A percentile compares a stretch with the other conserved stretches of the same genome.
These are phyloP conservation scores for Ulota crispa DNA, from an alignment of 225 moss, liverwort and hornwort genomes.

Conservation along the genomic window DNA sequence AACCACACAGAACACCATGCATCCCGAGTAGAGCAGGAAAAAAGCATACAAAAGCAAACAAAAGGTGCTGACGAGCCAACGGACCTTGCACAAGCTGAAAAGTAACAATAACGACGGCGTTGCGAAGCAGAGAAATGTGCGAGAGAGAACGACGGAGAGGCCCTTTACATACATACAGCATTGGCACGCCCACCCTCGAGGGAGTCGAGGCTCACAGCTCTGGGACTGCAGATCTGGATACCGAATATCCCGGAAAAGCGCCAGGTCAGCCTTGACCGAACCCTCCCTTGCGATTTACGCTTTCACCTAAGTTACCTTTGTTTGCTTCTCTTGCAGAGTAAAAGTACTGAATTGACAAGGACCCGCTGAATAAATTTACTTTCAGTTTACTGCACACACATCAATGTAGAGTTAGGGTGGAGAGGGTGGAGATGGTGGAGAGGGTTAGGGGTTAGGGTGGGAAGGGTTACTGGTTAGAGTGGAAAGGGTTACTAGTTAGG, in stretches of 20 bases:
- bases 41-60: accelerated
- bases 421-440: too few relatives aligned
- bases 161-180: background rate
- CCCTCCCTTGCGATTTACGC: background rate
- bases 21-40: background rate
- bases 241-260: background rate
- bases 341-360: too few relatives aligned
- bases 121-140: background rate
- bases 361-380: too few relatives aligned
- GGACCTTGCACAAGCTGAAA: background rate
- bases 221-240: background rate
- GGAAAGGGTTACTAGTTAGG: too few relatives aligned
- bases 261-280: background rate
- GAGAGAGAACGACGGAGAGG: background rate
- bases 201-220: background rate
- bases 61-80: background rate
- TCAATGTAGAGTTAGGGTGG: too few relatives aligned
- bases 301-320: too few relatives aligned
- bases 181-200: background rate
- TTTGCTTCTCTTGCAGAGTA: too few relatives aligned
- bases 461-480: too few relatives aligned
- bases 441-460: too few relatives aligned
- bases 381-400: too few relatives aligned
- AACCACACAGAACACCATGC: background rate
- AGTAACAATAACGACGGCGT: background rate